Conservation (phyloP, 805 yeast genomes). For the Monosporozyma unispora region DNA sequence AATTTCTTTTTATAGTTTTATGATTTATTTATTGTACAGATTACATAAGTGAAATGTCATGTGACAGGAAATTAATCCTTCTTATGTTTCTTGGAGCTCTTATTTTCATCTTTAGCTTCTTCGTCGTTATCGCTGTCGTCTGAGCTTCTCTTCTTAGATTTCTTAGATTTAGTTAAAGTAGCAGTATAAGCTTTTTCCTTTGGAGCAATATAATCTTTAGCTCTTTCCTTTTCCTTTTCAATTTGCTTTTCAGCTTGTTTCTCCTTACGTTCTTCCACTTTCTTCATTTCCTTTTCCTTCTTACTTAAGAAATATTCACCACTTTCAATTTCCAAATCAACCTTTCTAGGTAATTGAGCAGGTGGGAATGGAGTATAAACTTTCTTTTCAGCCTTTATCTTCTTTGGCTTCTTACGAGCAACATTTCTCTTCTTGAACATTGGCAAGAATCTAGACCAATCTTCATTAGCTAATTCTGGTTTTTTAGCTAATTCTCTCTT, state of each 20-base stretch:
- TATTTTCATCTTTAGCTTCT: background rate
- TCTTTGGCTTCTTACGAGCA: constrained; percentile 81
- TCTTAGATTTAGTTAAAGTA: constrained; percentile 3
- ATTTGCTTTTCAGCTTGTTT: constrained; percentile 65
- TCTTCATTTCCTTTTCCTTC: constrained; percentile 65
- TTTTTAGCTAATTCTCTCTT: constrained; percentile 89
- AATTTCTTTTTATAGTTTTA: background rate
- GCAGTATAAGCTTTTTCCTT: constrained; percentile 48
- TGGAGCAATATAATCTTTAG: constrained; percentile 78
- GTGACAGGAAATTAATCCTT: background rate
- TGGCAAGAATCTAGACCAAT: constrained; percentile 94
- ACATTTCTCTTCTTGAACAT: constrained; percentile 94
- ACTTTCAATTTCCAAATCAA: constrained; percentile 93
- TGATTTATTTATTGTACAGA: background rate
- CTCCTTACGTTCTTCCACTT: constrained; percentile 66
- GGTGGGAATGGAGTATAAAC: constrained; percentile 99
- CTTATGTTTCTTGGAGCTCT: constrained; percentile 2
- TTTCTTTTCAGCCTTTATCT: constrained; percentile 51
- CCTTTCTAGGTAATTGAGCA: constrained; percentile 90
- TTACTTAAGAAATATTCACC: constrained; percentile 96
- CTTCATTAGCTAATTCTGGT: constrained; percentile 92
- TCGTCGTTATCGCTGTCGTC: constrained; percentile 1
- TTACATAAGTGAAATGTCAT: background rate
- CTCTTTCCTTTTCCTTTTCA: constrained; percentile 58
- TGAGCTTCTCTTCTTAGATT: constrained; percentile 1